Evolutionary conservation across 1,284 basidiomycete genomes (phyloP).

Genomic region (Blastosporella zonata): DNA sequence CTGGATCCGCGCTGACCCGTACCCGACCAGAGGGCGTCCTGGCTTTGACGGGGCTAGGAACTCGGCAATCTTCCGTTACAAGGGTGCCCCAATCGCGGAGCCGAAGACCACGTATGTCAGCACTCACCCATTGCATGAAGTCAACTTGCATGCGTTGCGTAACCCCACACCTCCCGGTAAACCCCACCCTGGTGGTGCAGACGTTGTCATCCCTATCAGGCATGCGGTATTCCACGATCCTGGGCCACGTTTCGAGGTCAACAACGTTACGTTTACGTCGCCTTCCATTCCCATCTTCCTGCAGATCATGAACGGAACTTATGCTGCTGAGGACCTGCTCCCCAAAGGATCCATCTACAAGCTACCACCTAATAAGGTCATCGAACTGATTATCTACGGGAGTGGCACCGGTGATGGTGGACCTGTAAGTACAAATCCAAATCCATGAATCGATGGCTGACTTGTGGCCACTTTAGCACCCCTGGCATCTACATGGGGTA

Average conservation of each 20-base stretch:
- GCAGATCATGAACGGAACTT: slow-evolving; percentile 29
- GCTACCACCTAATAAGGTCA: slow-evolving; percentile 24
- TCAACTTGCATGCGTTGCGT: slow-evolving; percentile 24
- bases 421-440: slow-evolving; percentile 21
- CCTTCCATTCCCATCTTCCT: slow-evolving; percentile 30
- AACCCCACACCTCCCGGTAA: slow-evolving; percentile 27
- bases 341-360: slow-evolving; percentile 26
- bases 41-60: slow-evolving; percentile 30
- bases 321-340: slow-evolving; percentile 22
- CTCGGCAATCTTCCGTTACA: slow-evolving; percentile 39
- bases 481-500: slow-evolving; percentile 35
- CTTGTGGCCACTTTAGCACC: slow-evolving; percentile 23
- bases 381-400: slow-evolving; percentile 27
- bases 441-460: neutral
- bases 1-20: slow-evolving; percentile 39
- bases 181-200: slow-evolving; percentile 27
- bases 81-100: slow-evolving; percentile 34
- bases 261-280: slow-evolving; percentile 21
- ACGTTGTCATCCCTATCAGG: slow-evolving; percentile 27
- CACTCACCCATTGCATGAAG: slow-evolving; percentile 26
- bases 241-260: slow-evolving; percentile 20
- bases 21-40: slow-evolving; percentile 22
- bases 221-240: slow-evolving; percentile 21
- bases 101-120: slow-evolving; percentile 33
- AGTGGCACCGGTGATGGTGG: slow-evolving; percentile 21